phyloP scores from a whole-genome alignment of 495 filamentous ascomycete species.

The Aspergillus nanangensis region DNA sequence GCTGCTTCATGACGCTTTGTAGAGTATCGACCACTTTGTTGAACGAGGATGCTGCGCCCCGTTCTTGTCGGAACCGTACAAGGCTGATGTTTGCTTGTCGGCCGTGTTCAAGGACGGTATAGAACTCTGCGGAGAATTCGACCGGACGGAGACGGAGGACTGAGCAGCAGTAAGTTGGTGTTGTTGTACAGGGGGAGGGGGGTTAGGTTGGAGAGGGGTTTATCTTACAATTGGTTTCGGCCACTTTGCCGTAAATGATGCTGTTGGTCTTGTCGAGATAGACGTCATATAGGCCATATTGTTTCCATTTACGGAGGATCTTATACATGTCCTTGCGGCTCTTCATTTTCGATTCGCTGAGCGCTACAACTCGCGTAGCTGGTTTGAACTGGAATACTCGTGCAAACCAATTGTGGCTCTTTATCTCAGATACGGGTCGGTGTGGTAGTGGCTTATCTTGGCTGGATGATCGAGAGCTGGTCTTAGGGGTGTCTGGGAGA shows the following conservation, averaged over 20 bases:
- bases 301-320: conserved; percentile 72
- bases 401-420: conserved; percentile 72
- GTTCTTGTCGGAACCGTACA: conserved; percentile 80
- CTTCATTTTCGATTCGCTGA: conserved; percentile 61
- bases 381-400: conserved; percentile 89
- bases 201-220: conserved; percentile 8
- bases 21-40: conserved; percentile 75
- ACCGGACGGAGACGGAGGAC: conserved; percentile 73
- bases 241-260: conserved; percentile 72
- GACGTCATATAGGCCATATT: conserved; percentile 73
- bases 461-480: conserved; percentile 13
- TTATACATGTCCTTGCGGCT: conserved; percentile 69
- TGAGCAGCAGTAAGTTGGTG: conserved; percentile 21
- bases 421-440: conserved; percentile 1
- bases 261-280: conserved; percentile 67
- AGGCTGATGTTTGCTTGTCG: conserved; percentile 64
- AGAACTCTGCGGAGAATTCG: conserved; percentile 76
- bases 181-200: background rate
- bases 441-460: conserved; percentile 11
- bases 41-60: conserved; percentile 82
- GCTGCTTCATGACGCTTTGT: conserved; percentile 50
- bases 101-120: conserved; percentile 77
- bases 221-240: conserved; percentile 70
- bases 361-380: conserved; percentile 64
- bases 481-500: conserved; percentile 14